These are phyloP conservation scores for Themeda triandra DNA, from an alignment of 176 grass and related monocot species.

Conservation along the genomic window DNA sequence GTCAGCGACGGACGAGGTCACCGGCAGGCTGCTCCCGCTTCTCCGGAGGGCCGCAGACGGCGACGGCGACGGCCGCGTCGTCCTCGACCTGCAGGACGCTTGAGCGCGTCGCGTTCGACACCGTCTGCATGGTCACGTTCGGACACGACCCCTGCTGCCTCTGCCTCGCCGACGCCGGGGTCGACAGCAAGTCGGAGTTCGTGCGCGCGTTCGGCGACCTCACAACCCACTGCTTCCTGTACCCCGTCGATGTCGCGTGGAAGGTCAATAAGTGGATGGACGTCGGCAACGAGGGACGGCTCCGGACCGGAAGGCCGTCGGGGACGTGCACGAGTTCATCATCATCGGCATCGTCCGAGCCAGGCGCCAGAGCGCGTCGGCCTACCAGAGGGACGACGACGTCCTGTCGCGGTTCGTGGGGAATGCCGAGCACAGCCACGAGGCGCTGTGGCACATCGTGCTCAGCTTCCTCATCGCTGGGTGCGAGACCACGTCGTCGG, in stretches of 20 bases:
- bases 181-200: too few relatives aligned
- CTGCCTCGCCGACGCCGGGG: not conserved
- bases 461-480: too few relatives aligned
- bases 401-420: too few relatives aligned
- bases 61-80: too few relatives aligned
- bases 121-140: not conserved
- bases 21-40: slow-evolving; percentile 25
- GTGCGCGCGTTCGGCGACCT: too few relatives aligned
- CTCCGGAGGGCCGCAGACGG: not conserved
- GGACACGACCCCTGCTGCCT: not conserved
- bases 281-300: slow-evolving; percentile 28
- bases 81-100: not conserved
- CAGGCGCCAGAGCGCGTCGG: not conserved
- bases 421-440: too few relatives aligned
- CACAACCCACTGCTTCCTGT: too few relatives aligned
- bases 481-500: too few relatives aligned
- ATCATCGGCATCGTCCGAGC: not conserved
- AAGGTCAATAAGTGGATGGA: slow-evolving; percentile 54
- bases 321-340: not conserved
- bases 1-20: slow-evolving; percentile 30
- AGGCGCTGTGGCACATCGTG: too few relatives aligned
- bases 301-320: slow-evolving; percentile 16
- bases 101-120: not conserved
- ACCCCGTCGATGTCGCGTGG: slow-evolving; percentile 2
- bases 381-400: too few relatives aligned